Conservation (phyloP, 163 green algal genomes). For the Smithsoniella earleae region DNA sequence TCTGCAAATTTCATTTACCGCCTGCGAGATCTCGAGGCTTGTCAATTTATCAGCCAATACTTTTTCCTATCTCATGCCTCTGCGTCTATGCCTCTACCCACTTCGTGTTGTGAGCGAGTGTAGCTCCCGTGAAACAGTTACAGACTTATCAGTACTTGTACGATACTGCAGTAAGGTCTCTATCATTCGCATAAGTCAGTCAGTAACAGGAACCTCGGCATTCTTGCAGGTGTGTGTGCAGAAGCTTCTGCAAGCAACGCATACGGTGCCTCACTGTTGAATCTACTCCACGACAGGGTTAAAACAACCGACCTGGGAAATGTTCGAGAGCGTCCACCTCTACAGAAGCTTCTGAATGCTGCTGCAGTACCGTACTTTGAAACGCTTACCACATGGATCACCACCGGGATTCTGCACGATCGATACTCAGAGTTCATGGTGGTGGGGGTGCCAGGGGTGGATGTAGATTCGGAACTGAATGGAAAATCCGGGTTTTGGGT, state of each 20-base stretch:
- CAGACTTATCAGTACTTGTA: too few species aligned
- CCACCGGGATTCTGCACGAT: background rate
- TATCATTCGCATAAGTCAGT: background rate
- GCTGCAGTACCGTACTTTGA: slow-evolving; percentile 23
- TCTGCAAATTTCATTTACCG: background rate
- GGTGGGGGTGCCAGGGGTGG: background rate
- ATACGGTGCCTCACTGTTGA: background rate
- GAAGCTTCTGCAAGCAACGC: background rate
- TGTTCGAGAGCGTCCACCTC: too few species aligned
- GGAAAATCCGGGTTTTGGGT: slow-evolving; percentile 3
- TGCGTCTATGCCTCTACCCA: background rate
- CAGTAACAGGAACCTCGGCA: background rate
- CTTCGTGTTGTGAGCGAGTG: background rate
- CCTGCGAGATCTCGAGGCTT: background rate
- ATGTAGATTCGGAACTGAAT: background rate
- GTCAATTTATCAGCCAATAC: too few species aligned
- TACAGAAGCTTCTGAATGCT: background rate
- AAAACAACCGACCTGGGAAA: too few species aligned
- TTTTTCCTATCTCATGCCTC: background rate
- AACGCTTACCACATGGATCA: background rate
- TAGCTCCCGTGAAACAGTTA: background rate
- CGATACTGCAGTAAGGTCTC: background rate
- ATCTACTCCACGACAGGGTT: background rate
- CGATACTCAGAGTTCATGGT: slow-evolving; percentile 26
- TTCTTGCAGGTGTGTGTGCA: background rate